Evolutionary conservation across 1,284 basidiomycete species (phyloP), one percentile per base, ranked within the genome.

Genomic region (Moesziomyces sp.): DNA sequence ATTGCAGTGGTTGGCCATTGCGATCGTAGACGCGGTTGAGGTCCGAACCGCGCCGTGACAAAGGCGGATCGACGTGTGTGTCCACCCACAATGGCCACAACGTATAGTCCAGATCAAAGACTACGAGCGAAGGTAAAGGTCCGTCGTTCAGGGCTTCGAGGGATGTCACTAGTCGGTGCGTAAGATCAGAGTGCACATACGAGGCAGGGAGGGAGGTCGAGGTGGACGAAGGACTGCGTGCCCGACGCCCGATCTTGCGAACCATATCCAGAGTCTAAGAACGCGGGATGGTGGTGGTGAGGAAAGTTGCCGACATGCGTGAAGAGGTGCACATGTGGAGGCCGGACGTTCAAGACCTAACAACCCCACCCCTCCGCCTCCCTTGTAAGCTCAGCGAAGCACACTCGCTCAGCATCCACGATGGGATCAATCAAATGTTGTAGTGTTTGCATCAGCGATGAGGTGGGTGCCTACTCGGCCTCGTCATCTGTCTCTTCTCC

Each of bases 1-100:
- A 80, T 13, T 59, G 56, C 0, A 83, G 52, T 0, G 73, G 67
- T 33, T 77, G 72, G 0, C 47, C 49, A 43, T 66, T 63, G 3
- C 70, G 48, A 56, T 83, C 81, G 46, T 79, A 62, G 3, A 82
- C 77, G 16, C 63, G 56, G 50, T 83, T 83, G 26, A 82, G 54
- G 19, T 67, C 59, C 23, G 54, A 42, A 0, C 66, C 70, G 9
- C 64, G 49, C 1, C 80, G 63, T 24, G 69, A 73, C 0, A 83
- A 52, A 0, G 82, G 82, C 1, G 76, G 57, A 35, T 77, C 74
- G 9, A 83, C 73, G 53, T 81, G 78, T 3, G 80, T 81, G 21
- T 82, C 80, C 10, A 82, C 80, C 80, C 80, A 82, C 3, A 75
- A 53, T 10, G 81, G 81, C 82, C 82, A 83, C 1, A 82, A 60